A percentile compares a stretch with the other conserved stretches of the same genome.
These are phyloP conservation scores for Tothia fuscella DNA, from an alignment of 2,329 filamentous ascomycete genomes.

Conservation along the genomic window DNA sequence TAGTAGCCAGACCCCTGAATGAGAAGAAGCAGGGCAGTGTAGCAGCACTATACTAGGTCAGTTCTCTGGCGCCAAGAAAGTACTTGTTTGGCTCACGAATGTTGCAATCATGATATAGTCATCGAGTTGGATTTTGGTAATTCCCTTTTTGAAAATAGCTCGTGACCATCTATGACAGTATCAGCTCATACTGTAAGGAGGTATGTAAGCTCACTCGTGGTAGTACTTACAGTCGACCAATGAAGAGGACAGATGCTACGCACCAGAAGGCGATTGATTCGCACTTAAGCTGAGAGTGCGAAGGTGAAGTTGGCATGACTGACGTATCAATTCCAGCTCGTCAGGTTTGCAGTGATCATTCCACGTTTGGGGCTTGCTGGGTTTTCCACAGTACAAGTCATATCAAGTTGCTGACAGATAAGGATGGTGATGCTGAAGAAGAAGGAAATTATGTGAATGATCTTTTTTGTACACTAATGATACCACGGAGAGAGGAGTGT, in stretches of 20 bases:
- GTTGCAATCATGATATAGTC: slow-evolving; percentile 9
- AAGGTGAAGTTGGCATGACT: slow-evolving; percentile 7
- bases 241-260: slow-evolving; percentile 7
- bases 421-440: too few species aligned
- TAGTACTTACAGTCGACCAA: slow-evolving; percentile 9
- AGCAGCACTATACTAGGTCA: slow-evolving; percentile 6
- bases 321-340: too few species aligned
- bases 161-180: slow-evolving; percentile 10
- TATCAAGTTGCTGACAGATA: too few species aligned
- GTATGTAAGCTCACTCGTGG: background rate
- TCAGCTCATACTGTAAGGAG: slow-evolving; percentile 4
- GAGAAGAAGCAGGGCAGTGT: slow-evolving; percentile 13
- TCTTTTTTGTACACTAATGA: too few species aligned
- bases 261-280: slow-evolving; percentile 8
- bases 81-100: slow-evolving; percentile 2
- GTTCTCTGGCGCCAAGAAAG: background rate
- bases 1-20: slow-evolving; percentile 12
- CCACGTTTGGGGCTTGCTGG: too few species aligned
- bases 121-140: slow-evolving; percentile 9
- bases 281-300: slow-evolving; percentile 2
- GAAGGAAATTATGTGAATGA: too few species aligned
- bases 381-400: too few species aligned
- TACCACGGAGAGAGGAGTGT: too few species aligned
- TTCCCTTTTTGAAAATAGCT: slow-evolving; percentile 8
- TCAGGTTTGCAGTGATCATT: too few species aligned